Percentiles rank a stretch among this genome's conserved stretches.
Conservation (phyloP, 1,284 basidiomycete species). For the Cryptococcus sp. region DNA sequence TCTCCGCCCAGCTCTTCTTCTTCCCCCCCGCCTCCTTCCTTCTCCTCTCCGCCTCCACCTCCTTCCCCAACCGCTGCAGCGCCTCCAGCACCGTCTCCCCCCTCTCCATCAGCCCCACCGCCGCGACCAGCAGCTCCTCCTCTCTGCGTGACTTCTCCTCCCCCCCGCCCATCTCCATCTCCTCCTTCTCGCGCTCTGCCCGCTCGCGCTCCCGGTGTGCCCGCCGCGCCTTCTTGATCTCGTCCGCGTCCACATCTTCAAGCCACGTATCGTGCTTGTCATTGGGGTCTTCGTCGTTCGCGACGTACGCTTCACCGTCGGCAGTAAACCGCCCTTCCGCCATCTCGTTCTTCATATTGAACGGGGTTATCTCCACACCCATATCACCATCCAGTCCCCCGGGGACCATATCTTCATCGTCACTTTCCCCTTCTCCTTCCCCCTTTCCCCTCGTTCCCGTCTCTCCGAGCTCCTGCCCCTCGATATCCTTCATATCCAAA, state of each 20-base stretch:
- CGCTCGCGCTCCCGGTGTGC: constrained; percentile 65
- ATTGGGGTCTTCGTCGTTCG: constrained; percentile 76
- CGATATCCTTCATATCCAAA: constrained; percentile 85
- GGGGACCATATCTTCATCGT: neutral
- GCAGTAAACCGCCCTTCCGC: constrained; percentile 93
- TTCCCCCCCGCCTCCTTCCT: constrained; percentile 32
- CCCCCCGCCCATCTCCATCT: constrained; percentile 54
- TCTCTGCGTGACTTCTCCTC: constrained; percentile 55
- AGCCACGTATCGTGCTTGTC: constrained; percentile 95
- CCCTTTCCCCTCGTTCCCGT: constrained; percentile 50
- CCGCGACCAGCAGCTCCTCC: constrained; percentile 62
- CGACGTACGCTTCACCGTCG: constrained; percentile 78
- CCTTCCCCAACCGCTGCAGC: constrained; percentile 75
- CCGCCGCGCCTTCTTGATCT: constrained; percentile 77
- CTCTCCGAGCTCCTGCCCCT: constrained; percentile 82
- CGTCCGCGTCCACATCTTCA: constrained; percentile 77
- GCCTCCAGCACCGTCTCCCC: constrained; percentile 90
- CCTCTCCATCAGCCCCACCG: constrained; percentile 71
- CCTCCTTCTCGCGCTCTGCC: constrained; percentile 67
- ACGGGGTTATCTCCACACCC: constrained; percentile 89
- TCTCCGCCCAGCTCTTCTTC: constrained; percentile 50
- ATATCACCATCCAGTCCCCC: constrained; percentile 57
- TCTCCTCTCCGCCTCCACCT: constrained; percentile 59
- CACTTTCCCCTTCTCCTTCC: constrained; percentile 54
- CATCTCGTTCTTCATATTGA: constrained; percentile 99